Percentiles rank a stretch among this genome's conserved stretches.
Conservation (phyloP, 345 rosid species). For the Brassica nigra region DNA sequence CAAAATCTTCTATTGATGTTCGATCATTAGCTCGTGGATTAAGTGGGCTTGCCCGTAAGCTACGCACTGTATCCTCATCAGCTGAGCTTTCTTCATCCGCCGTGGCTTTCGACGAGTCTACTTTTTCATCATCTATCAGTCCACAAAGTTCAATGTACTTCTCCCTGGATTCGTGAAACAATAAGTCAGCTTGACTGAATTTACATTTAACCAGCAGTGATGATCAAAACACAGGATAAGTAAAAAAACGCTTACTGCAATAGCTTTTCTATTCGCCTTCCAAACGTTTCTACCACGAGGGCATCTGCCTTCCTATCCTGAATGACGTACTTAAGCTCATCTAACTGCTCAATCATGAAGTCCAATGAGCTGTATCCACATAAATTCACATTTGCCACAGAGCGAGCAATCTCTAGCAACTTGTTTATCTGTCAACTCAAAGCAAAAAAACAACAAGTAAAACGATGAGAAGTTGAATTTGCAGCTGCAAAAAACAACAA, state of each 20-base stretch:
- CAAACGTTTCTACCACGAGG: slow-evolving; percentile 94
- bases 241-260: slow-evolving; percentile 59
- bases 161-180: slow-evolving; percentile 58
- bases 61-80: slow-evolving; percentile 80
- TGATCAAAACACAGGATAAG: slow-evolving; percentile 6
- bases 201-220: neutral
- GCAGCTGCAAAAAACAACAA: neutral
- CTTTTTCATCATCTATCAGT: slow-evolving; percentile 80
- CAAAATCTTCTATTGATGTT: slow-evolving; percentile 96
- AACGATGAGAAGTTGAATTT: slow-evolving; percentile 7
- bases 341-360: slow-evolving; percentile 71
- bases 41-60: slow-evolving; percentile 84
- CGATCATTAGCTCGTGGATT: slow-evolving; percentile 77
- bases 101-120: slow-evolving; percentile 56
- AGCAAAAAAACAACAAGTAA: neutral
- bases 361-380: slow-evolving; percentile 70
- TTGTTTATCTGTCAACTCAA: slow-evolving; percentile 66
- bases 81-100: slow-evolving; percentile 80
- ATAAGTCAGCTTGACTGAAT: neutral
- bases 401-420: slow-evolving; percentile 73
- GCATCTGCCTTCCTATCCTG: slow-evolving; percentile 97
- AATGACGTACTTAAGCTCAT: slow-evolving; percentile 83
- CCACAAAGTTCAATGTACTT: slow-evolving; percentile 81
- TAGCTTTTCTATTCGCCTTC: slow-evolving; percentile 93
- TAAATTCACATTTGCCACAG: slow-evolving; percentile 69